Percentiles rank a stretch among this genome's conserved stretches.
These are phyloP conservation scores for Ensete glaucum DNA, from an alignment of 176 grass and related monocot species.

Conservation along the genomic window DNA sequence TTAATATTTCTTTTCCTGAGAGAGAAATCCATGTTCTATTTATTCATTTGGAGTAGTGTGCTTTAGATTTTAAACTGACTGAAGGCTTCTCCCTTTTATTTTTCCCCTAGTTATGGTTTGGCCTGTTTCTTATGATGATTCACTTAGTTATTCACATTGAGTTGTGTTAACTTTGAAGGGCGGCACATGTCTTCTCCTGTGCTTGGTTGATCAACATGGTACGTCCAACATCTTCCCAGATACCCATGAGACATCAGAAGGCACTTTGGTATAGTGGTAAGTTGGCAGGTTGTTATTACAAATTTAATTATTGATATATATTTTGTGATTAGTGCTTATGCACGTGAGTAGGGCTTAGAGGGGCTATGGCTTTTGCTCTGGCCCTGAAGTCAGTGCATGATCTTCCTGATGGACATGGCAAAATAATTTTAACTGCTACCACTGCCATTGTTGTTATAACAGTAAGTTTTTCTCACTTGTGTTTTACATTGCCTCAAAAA, in stretches of 20 bases:
- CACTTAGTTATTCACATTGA: neutral
- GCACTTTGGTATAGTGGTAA: constrained; percentile 98
- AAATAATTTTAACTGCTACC: constrained; percentile 82
- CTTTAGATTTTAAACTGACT: neutral
- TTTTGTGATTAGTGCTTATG: neutral
- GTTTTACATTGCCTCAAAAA: neutral
- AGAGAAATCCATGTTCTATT: neutral
- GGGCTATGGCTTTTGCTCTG: constrained; percentile 99
- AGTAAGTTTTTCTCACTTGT: constrained; percentile 29
- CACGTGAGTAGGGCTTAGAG: constrained; percentile 72
- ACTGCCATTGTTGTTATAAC: constrained; percentile 97
- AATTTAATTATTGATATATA: neutral
- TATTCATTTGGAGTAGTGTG: neutral
- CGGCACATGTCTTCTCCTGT: constrained; percentile 90
- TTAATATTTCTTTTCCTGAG: neutral
- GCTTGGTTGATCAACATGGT: constrained; percentile 76
- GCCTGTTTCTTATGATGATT: neutral
- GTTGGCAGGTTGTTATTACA: constrained; percentile 21
- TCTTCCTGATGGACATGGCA: constrained; percentile 90
- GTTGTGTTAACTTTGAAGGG: constrained; percentile 37
- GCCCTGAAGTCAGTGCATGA: constrained; percentile 92
- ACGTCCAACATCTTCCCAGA: constrained; percentile 60
- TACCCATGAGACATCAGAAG: constrained; percentile 87
- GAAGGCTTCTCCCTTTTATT: neutral
- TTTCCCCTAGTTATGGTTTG: neutral